Base-by-base conservation (phyloP, 805 yeast genomes). In the Spathaspora girioi region DNA sequence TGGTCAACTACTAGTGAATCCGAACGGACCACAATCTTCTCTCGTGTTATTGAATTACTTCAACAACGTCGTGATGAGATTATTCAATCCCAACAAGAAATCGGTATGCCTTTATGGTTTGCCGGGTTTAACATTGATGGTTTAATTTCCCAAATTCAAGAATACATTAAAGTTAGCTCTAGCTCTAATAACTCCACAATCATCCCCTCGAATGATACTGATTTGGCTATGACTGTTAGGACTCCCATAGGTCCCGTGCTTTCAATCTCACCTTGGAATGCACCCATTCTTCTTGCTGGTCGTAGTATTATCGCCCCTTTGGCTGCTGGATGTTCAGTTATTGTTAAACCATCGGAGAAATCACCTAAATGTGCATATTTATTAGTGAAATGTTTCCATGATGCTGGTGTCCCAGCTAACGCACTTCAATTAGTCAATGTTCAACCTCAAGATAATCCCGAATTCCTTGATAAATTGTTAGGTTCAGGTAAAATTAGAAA, bases 221-320 rank as follows among this genome's bases (percentile, higher is more conserved):
- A 58, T 15, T 54, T 67, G 40, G 66, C 72, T 1, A 38, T 74
- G 49, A 65, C 68, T 1, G 42, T 68, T 14, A 66, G 61, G 42
- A 65, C 68, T 42, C 81, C 82, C 1, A 50, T 75, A 14, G 81
- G 82, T 1, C 76, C 79, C 0, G 76, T 77, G 1, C 56, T 77
- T 35, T 66, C 79, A 15, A 70, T 77, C 1, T 65, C 79, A 2
- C 75, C 82, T 0, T 77, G 81, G 81, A 77, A 77, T 59, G 80
- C 79, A 1, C 80, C 82, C 1, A 70, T 70, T 0, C 63, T 75
- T 14, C 60, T 77, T 32, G 60, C 70, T 12, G 64, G 67, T 14
- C 63, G 81, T 50, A 62, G 77, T 1, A 65, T 77, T 2, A 54
- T 66, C 15, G 75, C 76, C 5, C 81, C 81, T 1, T 61, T 77